These are phyloP conservation scores for Penicillium cosmopolitanum DNA, from an alignment of 495 filamentous ascomycete species.

Conservation along the genomic window DNA sequence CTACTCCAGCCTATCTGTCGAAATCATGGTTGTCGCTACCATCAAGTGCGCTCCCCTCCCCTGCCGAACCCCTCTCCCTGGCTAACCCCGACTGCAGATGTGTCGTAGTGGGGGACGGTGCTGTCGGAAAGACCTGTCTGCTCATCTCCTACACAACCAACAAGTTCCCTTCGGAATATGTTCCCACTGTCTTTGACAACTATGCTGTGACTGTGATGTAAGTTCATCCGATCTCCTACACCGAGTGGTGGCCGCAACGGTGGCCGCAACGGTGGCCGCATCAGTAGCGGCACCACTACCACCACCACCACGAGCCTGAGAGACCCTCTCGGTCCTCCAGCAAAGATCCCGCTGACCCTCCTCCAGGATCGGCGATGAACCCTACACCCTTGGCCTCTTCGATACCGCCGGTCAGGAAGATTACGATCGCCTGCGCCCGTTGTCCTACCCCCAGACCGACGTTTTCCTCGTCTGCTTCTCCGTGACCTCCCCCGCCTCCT, in stretches of 20 bases:
- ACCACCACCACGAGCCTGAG: background rate
- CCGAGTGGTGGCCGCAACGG: too few relatives aligned
- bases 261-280: background rate
- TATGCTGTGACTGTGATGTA: slow-evolving; percentile 99
- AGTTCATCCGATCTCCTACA: slow-evolving; percentile 44
- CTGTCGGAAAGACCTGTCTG: slow-evolving; percentile 97
- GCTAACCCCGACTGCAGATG: slow-evolving; percentile 64
- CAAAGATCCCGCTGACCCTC: background rate
- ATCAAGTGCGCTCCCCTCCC: slow-evolving; percentile 38
- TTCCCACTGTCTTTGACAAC: slow-evolving; percentile 98
- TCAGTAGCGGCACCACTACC: background rate
- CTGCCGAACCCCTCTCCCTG: slow-evolving; percentile 20
- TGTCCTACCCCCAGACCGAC: slow-evolving; percentile 98
- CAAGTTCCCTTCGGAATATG: slow-evolving; percentile 99
- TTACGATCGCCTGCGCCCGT: slow-evolving; percentile 94
- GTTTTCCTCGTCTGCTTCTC: slow-evolving; percentile 99
- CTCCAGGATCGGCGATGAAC: slow-evolving; percentile 95
- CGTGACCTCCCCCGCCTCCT: slow-evolving; percentile 97
- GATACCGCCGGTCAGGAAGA: slow-evolving; percentile 99
- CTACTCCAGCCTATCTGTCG: slow-evolving; percentile 21
- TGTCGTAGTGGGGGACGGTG: slow-evolving; percentile 98
- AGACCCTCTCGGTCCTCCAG: too few relatives aligned
- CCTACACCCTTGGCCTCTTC: slow-evolving; percentile 95
- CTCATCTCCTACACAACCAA: slow-evolving; percentile 99
- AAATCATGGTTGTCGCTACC: slow-evolving; percentile 45